Conservation (phyloP, 1,284 basidiomycete genomes). For the Apiotrichum domesticum region DNA sequence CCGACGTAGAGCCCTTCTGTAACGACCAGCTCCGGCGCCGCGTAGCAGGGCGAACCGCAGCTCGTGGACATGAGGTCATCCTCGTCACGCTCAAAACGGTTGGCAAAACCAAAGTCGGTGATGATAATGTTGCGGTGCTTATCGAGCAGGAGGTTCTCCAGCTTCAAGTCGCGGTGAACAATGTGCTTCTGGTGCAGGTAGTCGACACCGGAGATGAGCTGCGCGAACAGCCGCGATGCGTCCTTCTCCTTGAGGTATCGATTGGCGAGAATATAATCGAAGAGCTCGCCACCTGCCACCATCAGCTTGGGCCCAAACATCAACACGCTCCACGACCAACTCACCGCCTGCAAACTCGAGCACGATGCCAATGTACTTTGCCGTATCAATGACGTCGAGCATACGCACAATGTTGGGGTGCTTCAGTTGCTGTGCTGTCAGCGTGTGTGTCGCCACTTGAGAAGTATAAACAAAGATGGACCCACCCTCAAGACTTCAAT, state of each 20-base stretch:
- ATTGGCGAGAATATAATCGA: slow-evolving; percentile 98
- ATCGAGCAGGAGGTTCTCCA: slow-evolving; percentile 96
- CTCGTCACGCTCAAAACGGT: slow-evolving; percentile 82
- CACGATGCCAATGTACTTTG: slow-evolving; percentile 99
- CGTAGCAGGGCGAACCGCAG: slow-evolving; percentile 96
- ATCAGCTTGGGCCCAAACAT: not conserved
- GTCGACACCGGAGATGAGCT: slow-evolving; percentile 97
- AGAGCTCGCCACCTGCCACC: slow-evolving; percentile 78
- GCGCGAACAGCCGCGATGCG: slow-evolving; percentile 92
- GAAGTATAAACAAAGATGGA: slow-evolving; percentile 10
- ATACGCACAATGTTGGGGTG: slow-evolving; percentile 98
- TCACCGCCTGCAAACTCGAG: slow-evolving; percentile 86
- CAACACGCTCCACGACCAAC: slow-evolving; percentile 14
- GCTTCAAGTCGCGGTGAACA: slow-evolving; percentile 97
- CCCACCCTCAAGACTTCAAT: slow-evolving; percentile 91
- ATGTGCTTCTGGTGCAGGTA: slow-evolving; percentile 99
- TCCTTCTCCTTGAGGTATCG: slow-evolving; percentile 93
- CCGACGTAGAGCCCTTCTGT: slow-evolving; percentile 96
- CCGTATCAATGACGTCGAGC: slow-evolving; percentile 98
- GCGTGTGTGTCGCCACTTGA: not conserved
- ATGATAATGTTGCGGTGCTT: slow-evolving; percentile 98
- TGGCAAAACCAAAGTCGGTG: slow-evolving; percentile 99
- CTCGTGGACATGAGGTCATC: slow-evolving; percentile 99
- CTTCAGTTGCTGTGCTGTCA: slow-evolving; percentile 64
- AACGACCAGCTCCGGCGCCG: slow-evolving; percentile 97